A percentile compares a stretch with the other conserved stretches of the same genome.
phyloP scores from a whole-genome alignment of 2,329 filamentous ascomycete genomes.

The Stenocarpella maydis region DNA sequence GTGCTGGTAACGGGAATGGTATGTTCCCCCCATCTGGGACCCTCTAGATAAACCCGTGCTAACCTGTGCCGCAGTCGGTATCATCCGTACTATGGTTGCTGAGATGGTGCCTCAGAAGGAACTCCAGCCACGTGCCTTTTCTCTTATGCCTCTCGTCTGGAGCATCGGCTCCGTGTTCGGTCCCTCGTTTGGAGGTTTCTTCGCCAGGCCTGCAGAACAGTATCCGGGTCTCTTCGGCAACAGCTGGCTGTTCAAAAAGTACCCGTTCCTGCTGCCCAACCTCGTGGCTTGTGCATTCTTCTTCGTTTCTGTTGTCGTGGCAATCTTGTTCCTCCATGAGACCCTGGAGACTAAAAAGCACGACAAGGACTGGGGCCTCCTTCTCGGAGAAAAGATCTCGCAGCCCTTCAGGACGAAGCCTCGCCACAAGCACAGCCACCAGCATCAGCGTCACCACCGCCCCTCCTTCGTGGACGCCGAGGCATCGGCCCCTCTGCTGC shows the following conservation, averaged over 20 bases:
- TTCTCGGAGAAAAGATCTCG: conserved; percentile 73
- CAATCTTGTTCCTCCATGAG: conserved; percentile 84
- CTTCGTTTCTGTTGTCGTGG: conserved; percentile 76
- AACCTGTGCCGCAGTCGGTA: conserved; percentile 71
- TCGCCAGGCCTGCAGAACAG: conserved; percentile 81
- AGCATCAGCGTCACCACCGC: conserved; percentile 46
- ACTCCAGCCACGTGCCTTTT: conserved; percentile 88
- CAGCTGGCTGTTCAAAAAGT: conserved; percentile 73
- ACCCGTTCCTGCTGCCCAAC: conserved; percentile 87
- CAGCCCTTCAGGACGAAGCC: conserved; percentile 42
- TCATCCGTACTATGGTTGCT: conserved; percentile 89
- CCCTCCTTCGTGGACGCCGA: conserved; percentile 64
- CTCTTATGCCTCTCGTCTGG: conserved; percentile 91
- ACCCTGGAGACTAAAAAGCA: conserved; percentile 78
- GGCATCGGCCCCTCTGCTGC: conserved; percentile 63
- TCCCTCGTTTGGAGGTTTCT: conserved; percentile 84
- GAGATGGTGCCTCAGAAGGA: conserved; percentile 90
- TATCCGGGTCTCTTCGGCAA: conserved; percentile 75
- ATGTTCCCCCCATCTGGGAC: conserved; percentile 35
- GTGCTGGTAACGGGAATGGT: conserved; percentile 87
- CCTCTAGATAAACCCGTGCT: conserved; percentile 30
- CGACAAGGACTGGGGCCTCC: conserved; percentile 76
- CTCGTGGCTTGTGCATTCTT: conserved; percentile 80
- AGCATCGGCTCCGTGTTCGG: conserved; percentile 88
- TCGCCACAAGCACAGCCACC: conserved; percentile 36